Conservation (phyloP, 768 basidiomycete species). For the Leccinum arenicola region DNA sequence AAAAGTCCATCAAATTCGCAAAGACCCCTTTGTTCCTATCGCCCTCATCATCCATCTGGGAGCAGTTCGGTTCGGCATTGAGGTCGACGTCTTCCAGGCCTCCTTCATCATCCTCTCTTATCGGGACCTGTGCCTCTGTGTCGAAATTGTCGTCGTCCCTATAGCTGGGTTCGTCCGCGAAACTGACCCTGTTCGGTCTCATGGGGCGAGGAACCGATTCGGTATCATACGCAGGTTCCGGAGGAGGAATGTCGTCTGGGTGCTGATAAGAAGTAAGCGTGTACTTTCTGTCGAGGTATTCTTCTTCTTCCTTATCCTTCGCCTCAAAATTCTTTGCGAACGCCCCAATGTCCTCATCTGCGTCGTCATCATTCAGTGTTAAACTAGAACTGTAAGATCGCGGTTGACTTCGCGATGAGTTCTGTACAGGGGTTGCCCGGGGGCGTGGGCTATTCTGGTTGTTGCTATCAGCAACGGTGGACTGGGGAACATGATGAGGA, state of each 20-base stretch:
- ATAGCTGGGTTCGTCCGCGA: constrained; percentile 28
- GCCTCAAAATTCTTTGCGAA: constrained; percentile 14
- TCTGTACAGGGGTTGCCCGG: constrained; percentile 14
- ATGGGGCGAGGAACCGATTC: constrained; percentile 8
- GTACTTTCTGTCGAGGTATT: constrained; percentile 38
- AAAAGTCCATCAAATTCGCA: constrained; percentile 32
- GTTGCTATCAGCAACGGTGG: constrained; percentile 1
- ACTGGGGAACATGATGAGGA: not conserved
- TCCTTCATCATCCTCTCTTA: constrained; percentile 4
- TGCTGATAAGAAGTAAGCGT: constrained; percentile 57
- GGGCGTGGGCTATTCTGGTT: constrained; percentile 11
- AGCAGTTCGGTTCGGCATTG: constrained; percentile 12
- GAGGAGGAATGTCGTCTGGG: constrained; percentile 59
- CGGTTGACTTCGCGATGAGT: constrained; percentile 15
- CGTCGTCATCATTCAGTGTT: constrained; percentile 33
- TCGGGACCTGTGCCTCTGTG: constrained; percentile 22
- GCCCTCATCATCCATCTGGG: constrained; percentile 22
- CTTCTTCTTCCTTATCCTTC: constrained; percentile 11
- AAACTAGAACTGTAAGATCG: constrained; percentile 37
- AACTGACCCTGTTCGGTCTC: constrained; percentile 38
- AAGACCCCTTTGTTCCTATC: constrained; percentile 27
- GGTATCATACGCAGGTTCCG: constrained; percentile 39
- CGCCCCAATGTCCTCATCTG: constrained; percentile 19
- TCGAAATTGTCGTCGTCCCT: constrained; percentile 19
- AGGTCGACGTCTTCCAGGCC: constrained; percentile 20